Conservation (phyloP, 768 basidiomycete genomes). For the Daedaleopsis nitida region DNA sequence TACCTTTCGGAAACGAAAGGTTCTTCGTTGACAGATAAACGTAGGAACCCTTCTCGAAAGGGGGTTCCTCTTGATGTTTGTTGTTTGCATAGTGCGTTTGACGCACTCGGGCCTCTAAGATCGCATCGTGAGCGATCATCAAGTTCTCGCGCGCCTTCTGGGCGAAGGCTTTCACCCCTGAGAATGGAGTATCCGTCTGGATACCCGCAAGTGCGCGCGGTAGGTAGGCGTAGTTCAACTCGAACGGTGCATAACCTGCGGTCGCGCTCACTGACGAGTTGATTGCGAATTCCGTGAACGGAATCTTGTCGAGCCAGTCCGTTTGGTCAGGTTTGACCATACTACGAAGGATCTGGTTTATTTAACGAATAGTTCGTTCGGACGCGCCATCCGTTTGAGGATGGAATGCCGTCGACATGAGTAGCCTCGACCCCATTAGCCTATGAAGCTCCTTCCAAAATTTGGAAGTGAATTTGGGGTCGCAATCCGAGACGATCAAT, state of each 20-base stretch:
- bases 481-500: conserved; percentile 31
- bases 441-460: conserved; percentile 35
- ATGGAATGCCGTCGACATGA: conserved; percentile 34
- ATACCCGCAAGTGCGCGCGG: conserved; percentile 6
- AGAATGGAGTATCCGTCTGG: neutral
- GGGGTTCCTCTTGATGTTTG: conserved; percentile 14
- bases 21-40: conserved; percentile 43
- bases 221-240: conserved; percentile 26
- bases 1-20: conserved; percentile 34
- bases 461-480: conserved; percentile 36
- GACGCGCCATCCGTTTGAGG: conserved; percentile 34
- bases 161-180: conserved; percentile 31
- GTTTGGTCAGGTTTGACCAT: conserved; percentile 17
- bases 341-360: conserved; percentile 18
- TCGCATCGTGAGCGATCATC: conserved; percentile 37
- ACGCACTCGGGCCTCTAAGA: conserved; percentile 34
- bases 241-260: conserved; percentile 40
- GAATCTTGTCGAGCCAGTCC: conserved; percentile 35
- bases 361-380: conserved; percentile 18
- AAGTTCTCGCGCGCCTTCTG: conserved; percentile 27
- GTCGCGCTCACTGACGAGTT: conserved; percentile 34
- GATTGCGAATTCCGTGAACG: conserved; percentile 41
- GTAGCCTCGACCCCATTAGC: conserved; percentile 22
- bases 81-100: conserved; percentile 36
- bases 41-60: conserved; percentile 25